Conservation (phyloP, 371 early-diverging fungal species). For the Catenaria anguillulae region DNA sequence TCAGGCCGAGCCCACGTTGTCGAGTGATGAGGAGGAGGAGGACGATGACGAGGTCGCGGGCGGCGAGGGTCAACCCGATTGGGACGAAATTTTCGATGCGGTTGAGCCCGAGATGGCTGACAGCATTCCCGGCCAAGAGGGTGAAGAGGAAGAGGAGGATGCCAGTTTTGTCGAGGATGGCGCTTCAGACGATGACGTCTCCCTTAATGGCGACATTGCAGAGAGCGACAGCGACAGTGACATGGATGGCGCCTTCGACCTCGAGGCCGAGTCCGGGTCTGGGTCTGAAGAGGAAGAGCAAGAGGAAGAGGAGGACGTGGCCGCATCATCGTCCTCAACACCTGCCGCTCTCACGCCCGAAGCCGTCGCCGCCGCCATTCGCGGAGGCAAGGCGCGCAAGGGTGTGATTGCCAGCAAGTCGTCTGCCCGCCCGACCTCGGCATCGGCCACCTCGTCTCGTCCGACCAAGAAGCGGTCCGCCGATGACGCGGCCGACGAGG, state of each 20-base stretch:
- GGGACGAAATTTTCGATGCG: conserved; percentile 77
- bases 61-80: conserved; percentile 34
- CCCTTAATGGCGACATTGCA: conserved; percentile 1
- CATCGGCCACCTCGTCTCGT: background rate
- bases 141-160: conserved; percentile 22
- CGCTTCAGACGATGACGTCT: conserved; percentile 10
- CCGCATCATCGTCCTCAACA: no score
- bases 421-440: no score
- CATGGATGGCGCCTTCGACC: conserved; percentile 14
- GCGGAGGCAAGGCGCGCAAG: no score
- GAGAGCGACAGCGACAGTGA: conserved; percentile 13
- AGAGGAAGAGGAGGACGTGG: background rate
- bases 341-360: no score
- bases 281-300: background rate
- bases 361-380: conserved; percentile 1
- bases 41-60: conserved; percentile 18
- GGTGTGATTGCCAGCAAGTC: no score
- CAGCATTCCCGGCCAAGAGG: conserved; percentile 9
- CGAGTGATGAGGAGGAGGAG: conserved; percentile 24
- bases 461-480: background rate
- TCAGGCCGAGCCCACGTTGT: conserved; percentile 11
- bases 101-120: conserved; percentile 44
- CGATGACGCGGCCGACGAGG: background rate
- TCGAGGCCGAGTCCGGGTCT: background rate
- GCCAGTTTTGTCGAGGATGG: background rate